Evolutionary conservation across 495 filamentous ascomycete species (phyloP), one percentile per base, ranked within the genome.

Genomic region (Annulohypoxylon stygium): DNA sequence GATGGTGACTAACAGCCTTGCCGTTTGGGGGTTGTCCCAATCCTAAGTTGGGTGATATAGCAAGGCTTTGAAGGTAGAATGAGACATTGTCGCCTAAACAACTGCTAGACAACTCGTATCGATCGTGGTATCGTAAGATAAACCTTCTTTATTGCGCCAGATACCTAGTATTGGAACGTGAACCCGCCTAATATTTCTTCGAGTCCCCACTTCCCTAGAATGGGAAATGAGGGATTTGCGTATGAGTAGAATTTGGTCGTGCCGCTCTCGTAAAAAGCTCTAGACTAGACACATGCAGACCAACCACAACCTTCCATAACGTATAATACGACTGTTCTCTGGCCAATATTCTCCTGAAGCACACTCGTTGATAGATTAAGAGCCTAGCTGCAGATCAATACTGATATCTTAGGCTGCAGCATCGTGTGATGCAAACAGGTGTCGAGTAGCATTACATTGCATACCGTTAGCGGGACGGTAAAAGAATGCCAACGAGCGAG

Each of bases 371-470:
- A 30, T 53, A 26, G 65, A 45, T 34, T 18, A 36, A 36, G 43
- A 59, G 23, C 26, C 36, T 55, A n/a, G 47, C 9, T 53, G 53
- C n/a, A 43, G 51, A 68, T 43, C 43, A 59, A 68, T 65, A 54
- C 39, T 6, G 53, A 36, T 37, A 33, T 14, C 30, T 33, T 60
- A 25, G 16, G 53, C 48, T 55, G 61, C n/a, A 61, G 36, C 54
- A 60, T 39, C 59, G 47, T 18, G 33, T 41, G 30, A 65, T 48
- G 18, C 54, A 51, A 37, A 39, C 34, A 43, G 39, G 39, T 18
- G 55, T 65, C 26, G 30, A 36, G 41, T 12, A 65, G 54, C 55
- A 59, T 61, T 57, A 59, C 61, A 66, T 67, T 62, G 57, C 61
- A 74, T 66, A 37, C 23, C 45, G 45, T 25, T 50, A 37, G 50